Conservation (phyloP, 345 rosid genomes). For the Syzygium aqueum region DNA sequence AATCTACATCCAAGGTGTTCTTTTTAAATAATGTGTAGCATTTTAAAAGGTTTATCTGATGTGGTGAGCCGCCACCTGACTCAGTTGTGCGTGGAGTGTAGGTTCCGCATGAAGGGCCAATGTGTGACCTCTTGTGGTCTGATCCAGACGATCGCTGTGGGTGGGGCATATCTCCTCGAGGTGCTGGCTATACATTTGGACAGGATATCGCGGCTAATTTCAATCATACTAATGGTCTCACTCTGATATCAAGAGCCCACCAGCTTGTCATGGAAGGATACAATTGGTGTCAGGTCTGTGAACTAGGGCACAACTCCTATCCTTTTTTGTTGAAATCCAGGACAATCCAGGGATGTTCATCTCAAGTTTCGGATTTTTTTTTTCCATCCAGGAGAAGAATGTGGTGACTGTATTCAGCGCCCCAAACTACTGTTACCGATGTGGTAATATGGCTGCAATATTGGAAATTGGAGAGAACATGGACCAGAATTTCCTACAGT, state of each 20-base stretch:
- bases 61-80: background rate
- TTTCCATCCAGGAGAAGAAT: constrained; percentile 51
- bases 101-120: constrained; percentile 99
- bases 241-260: constrained; percentile 88
- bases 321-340: background rate
- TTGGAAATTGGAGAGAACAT: constrained; percentile 90
- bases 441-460: constrained; percentile 98
- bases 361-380: background rate
- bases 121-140: constrained; percentile 98
- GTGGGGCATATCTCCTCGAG: constrained; percentile 99
- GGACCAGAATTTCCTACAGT: constrained; percentile 93
- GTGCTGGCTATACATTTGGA: constrained; percentile 94
- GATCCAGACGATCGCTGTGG: constrained; percentile 98
- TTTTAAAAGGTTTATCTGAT: background rate
- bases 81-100: constrained; percentile 3
- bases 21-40: background rate
- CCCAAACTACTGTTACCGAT: constrained; percentile 88
- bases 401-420: constrained; percentile 96
- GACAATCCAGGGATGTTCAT: background rate
- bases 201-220: constrained; percentile 86
- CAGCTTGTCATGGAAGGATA: constrained; percentile 97
- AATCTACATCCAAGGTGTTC: background rate
- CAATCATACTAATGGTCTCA: constrained; percentile 83
- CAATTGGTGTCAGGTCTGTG: constrained; percentile 86
- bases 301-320: background rate